These are phyloP conservation scores for Xylariaceae sp. DNA, from an alignment of 2,329 filamentous ascomycete genomes.

Conservation along the genomic window DNA sequence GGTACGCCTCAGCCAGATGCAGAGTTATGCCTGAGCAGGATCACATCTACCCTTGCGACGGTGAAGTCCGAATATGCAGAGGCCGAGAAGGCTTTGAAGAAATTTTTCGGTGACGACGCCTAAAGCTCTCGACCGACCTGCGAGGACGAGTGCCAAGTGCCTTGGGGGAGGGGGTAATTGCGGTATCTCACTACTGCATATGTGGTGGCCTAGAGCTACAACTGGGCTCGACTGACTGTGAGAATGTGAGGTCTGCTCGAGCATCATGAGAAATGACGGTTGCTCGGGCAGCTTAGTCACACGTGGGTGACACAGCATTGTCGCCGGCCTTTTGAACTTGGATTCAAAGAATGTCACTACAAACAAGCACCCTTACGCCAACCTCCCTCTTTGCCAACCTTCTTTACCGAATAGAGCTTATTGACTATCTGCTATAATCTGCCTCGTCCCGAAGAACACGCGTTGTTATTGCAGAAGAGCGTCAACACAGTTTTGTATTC, in stretches of 20 bases:
- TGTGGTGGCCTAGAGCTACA: conserved; percentile 6
- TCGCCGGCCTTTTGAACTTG: too few species aligned
- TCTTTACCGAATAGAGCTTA: conserved; percentile 23
- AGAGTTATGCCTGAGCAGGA: conserved; percentile 61
- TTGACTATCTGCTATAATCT: conserved; percentile 19
- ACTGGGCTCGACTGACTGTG: conserved; percentile 1
- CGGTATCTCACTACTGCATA: too few species aligned
- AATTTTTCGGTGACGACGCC: conserved; percentile 54
- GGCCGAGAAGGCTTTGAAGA: conserved; percentile 62
- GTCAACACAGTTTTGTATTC: too few species aligned
- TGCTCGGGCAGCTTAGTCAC: conserved; percentile 23
- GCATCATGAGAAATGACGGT: conserved; percentile 33
- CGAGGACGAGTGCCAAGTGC: too few species aligned
- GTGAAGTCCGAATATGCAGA: conserved; percentile 74
- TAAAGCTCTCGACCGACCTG: conserved; percentile 16
- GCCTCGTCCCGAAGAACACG: conserved; percentile 8
- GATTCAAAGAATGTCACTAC: too few species aligned
- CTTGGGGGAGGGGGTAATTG: too few species aligned
- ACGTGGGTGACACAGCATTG: too few species aligned
- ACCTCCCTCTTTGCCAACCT: conserved; percentile 16
- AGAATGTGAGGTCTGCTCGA: conserved; percentile 12
- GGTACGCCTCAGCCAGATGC: conserved; percentile 63
- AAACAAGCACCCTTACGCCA: too few species aligned
- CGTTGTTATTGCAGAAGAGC: conserved; percentile 5
- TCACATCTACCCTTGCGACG: conserved; percentile 61